Base-by-base conservation (phyloP, 371 early-diverging fungal genomes). In the Apophysomyces ossiformis region DNA sequence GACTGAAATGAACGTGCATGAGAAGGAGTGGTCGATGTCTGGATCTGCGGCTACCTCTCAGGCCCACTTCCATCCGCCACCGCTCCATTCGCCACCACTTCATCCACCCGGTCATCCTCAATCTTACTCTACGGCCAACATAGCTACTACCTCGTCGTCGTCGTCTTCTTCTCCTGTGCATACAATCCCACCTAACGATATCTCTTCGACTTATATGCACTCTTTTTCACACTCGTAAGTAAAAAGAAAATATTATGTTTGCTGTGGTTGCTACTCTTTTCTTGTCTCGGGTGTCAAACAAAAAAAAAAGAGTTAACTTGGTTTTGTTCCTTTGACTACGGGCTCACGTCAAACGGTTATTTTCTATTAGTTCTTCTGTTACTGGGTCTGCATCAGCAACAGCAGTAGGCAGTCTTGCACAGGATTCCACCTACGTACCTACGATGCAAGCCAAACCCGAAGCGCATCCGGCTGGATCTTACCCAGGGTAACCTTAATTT, bases 1-100 rank as follows among this genome's bases (percentile, higher is more conserved):
- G 21, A 50, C 54, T 50, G 46, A 35, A 61, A 61, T 61, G 61
- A 61, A 61, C 46, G 45, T 45, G 36, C 61, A 41, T 32, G 61
- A 61, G 36, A 61, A 61, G 46, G 61, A 61, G 44, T 61, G 61
- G 61, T 45, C 61, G 32, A 50, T 50, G 54, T 26, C 54, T 16
- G 54, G n/a, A 50, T 16, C 18, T 50, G 61, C 26, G 36, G 43
- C 61, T 43, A 36, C 61, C 12, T 46, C 61, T 32, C 61, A 41
- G 43, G 45, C 61, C 41, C 61, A 61, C 44, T 61, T 45, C 37
- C 46, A 41, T 35, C n/a, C 61, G 9, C 45, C 61, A 36, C 46
- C 44, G 37, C 61, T 50, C 5, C 54, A 50, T 50, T 50, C 46
- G 36, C 44, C 46, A 45, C 61, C 61, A 18, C 8, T 45, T 7